A percentile compares a stretch with the other conserved stretches of the same genome.
These are phyloP conservation scores for Radiomyces spectabilis DNA, from an alignment of 192 early-diverging fungal species.

Conservation along the genomic window DNA sequence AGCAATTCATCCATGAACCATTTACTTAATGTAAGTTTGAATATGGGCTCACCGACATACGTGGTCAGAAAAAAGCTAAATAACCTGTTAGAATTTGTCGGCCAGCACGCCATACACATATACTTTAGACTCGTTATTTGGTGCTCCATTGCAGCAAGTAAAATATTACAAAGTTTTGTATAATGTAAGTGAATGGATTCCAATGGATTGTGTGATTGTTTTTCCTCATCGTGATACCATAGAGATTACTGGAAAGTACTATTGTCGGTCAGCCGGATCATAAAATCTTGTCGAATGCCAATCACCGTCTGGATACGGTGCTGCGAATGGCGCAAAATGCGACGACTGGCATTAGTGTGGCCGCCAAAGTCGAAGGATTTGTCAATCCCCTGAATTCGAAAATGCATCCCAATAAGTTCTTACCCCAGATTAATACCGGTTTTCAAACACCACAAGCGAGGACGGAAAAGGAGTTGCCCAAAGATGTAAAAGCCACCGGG, in stretches of 20 bases:
- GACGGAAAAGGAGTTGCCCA: not conserved
- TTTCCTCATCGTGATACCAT: not conserved
- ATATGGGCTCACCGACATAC: not conserved
- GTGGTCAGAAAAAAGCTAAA: no score
- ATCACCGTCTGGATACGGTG: slow-evolving; percentile 42
- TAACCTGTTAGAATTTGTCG: slow-evolving; percentile 36
- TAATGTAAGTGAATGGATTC: slow-evolving; percentile 25
- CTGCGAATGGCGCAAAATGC: slow-evolving; percentile 31
- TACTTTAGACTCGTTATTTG: slow-evolving; percentile 42
- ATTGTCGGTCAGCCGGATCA: slow-evolving; percentile 41
- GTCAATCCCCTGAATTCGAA: not conserved
- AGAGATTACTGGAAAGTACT: slow-evolving; percentile 46
- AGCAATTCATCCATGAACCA: slow-evolving; percentile 33
- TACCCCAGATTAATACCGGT: slow-evolving; percentile 3
- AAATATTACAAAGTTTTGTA: slow-evolving; percentile 51
- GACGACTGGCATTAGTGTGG: not conserved
- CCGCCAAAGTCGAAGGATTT: not conserved
- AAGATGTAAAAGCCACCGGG: no score
- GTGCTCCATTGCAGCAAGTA: slow-evolving; percentile 42
- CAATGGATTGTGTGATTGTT: not conserved
- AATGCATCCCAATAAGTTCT: not conserved
- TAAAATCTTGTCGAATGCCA: slow-evolving; percentile 35
- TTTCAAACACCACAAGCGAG: not conserved
- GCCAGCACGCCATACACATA: slow-evolving; percentile 31
- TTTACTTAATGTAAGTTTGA: slow-evolving; percentile 33